These are phyloP conservation scores for Gossypium longicalyx DNA, from an alignment of 345 rosid species.

Conservation along the genomic window DNA sequence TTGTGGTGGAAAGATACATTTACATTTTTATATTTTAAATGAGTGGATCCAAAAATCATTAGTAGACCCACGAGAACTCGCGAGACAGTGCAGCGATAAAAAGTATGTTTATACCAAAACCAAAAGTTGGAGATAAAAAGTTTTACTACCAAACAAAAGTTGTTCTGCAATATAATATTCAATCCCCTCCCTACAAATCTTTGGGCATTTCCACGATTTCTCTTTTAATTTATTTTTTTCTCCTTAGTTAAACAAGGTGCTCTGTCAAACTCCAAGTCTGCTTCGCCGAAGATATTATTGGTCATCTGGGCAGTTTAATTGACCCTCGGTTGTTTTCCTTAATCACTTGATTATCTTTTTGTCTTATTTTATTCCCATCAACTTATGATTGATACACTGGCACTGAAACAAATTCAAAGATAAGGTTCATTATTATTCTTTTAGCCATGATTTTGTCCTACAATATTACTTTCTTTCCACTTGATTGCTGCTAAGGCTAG, in stretches of 20 bases:
- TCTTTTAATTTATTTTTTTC: background rate
- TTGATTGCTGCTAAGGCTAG: background rate
- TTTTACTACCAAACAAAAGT: background rate
- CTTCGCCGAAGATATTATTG: conserved; percentile 1
- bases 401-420: conserved; percentile 4
- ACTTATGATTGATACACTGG: conserved; percentile 6
- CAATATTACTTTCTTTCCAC: conserved; percentile 3
- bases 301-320: conserved; percentile 11
- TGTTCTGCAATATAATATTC: conserved; percentile 1
- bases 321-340: background rate
- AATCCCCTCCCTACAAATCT: background rate
- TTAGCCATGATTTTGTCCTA: background rate
- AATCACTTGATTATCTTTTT: background rate
- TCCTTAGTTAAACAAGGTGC: background rate
- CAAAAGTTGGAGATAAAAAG: conserved; percentile 10
- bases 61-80: conserved; percentile 7
- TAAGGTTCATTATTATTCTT: background rate
- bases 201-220: background rate
- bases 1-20: background rate
- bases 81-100: background rate
- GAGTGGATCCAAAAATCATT: conserved; percentile 5
- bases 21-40: background rate
- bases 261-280: background rate
- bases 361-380: background rate
- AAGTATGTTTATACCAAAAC: background rate